These are phyloP conservation scores for Musa itinerans DNA, from an alignment of 176 grass and related monocot genomes.

Conservation along the genomic window DNA sequence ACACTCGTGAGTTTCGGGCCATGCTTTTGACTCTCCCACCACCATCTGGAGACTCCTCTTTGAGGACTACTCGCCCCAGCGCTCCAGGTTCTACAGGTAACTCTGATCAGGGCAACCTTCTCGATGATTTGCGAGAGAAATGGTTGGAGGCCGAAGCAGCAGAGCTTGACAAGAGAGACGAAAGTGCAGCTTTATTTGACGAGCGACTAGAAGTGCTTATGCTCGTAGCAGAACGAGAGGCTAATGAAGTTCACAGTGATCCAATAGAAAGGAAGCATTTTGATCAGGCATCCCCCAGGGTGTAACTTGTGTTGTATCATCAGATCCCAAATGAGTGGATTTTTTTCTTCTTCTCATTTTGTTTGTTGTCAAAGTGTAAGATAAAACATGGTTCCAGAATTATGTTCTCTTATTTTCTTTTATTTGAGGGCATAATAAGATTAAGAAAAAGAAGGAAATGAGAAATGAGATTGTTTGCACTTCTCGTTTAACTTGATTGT, in stretches of 20 bases:
- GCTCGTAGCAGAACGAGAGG: slow-evolving; percentile 59
- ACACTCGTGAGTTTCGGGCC: slow-evolving; percentile 53
- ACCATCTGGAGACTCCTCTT: slow-evolving; percentile 46
- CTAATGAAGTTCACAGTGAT: slow-evolving; percentile 20
- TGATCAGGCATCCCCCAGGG: not conserved
- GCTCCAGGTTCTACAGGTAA: slow-evolving; percentile 48
- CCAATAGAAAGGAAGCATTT: not conserved
- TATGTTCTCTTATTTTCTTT: not conserved
- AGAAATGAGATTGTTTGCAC: too few species aligned
- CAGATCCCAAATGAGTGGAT: too few species aligned
- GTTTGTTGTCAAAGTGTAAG: not conserved
- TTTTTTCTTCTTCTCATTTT: not conserved
- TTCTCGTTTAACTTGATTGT: too few species aligned
- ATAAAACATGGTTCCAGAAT: not conserved
- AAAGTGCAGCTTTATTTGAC: slow-evolving; percentile 74
- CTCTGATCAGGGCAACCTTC: slow-evolving; percentile 65
- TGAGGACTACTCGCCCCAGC: slow-evolving; percentile 58
- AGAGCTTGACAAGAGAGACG: slow-evolving; percentile 75
- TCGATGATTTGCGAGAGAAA: slow-evolving; percentile 88
- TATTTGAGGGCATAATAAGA: not conserved
- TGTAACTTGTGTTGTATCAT: slow-evolving; percentile 4
- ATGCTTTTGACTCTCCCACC: slow-evolving; percentile 84
- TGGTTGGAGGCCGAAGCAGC: slow-evolving; percentile 71
- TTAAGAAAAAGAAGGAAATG: not conserved
- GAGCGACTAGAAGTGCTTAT: slow-evolving; percentile 66